phyloP scores from a whole-genome alignment of 2,329 filamentous ascomycete species.

The Ascochyta koolunga region DNA sequence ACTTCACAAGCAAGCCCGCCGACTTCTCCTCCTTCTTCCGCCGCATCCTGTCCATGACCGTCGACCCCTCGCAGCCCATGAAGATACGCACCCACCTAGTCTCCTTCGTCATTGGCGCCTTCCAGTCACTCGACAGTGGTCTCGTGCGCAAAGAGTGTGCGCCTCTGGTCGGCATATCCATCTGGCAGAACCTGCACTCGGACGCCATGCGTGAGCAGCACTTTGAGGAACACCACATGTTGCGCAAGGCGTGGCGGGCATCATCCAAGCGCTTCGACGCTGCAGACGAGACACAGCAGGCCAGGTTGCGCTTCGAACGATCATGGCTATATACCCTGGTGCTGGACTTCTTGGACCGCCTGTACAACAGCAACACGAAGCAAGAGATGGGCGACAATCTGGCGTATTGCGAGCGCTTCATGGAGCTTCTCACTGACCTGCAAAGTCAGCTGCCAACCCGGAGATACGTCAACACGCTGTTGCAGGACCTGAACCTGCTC shows the following conservation, averaged over 20 bases:
- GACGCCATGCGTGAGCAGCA: slow-evolving; percentile 75
- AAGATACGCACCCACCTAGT: slow-evolving; percentile 76
- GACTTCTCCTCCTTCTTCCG: slow-evolving; percentile 91
- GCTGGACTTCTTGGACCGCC: slow-evolving; percentile 77
- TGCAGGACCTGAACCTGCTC: slow-evolving; percentile 84
- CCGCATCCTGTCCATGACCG: slow-evolving; percentile 83
- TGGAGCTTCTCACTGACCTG: slow-evolving; percentile 88
- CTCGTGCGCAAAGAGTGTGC: slow-evolving; percentile 96
- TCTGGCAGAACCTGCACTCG: slow-evolving; percentile 91
- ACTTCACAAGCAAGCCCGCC: slow-evolving; percentile 76
- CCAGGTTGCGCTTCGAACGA: slow-evolving; percentile 84
- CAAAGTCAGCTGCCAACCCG: slow-evolving; percentile 93
- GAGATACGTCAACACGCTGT: slow-evolving; percentile 86
- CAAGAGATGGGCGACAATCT: slow-evolving; percentile 64
- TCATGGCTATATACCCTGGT: slow-evolving; percentile 90
- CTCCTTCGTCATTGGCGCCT: slow-evolving; percentile 86
- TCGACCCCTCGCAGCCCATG: slow-evolving; percentile 58
- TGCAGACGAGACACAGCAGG: slow-evolving; percentile 79
- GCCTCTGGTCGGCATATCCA: slow-evolving; percentile 88
- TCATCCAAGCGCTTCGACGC: slow-evolving; percentile 84
- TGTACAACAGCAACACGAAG: slow-evolving; percentile 60
- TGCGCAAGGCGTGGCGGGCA: slow-evolving; percentile 91
- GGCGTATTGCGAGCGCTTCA: slow-evolving; percentile 87
- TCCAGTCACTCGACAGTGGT: slow-evolving; percentile 88
- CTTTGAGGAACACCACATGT: slow-evolving; percentile 73